Evolutionary conservation across 768 basidiomycete species (phyloP), one percentile per base, ranked within the genome.

Genomic region (Roridomyces roridus): DNA sequence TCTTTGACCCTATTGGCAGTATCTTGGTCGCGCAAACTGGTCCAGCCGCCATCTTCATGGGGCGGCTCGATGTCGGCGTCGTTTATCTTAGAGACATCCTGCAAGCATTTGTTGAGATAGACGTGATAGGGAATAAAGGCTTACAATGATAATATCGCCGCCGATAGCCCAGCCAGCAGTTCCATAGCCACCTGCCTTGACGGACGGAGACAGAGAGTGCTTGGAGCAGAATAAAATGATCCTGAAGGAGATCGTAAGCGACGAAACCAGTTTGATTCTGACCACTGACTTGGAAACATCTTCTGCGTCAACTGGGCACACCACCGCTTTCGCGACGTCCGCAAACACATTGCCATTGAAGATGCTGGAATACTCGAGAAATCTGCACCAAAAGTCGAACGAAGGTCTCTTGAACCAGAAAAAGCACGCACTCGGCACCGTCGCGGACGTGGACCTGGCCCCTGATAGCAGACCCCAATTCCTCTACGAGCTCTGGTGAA

Each of bases 131-230:
- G 17, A 15, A 37, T 18, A 36, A 10, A 82, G 82, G 46, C 93
- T 72, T 72, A 94, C 92, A 57, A 95, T 70, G 65, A 94, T 85
- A 51, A 95, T 77, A 65, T 94, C 87, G 37, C 95, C 95, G 15
- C 86, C 86, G 50, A 96, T 84, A 43, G 92, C 85, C 90, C 93
- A 94, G 1, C 93, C 94, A 10, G 88, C 92, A 1, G 91, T 95
- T 6, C 94, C 95, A 67, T 91, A 95, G 0, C 95, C 95, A 23
- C 95, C 95, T 1, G 92, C 90, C 69, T 93, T 94, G 64, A 94
- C 82, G 9, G 92, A 94, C 6, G 89, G 83, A 10, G 88, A 85
- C 3, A 96, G 74, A 0, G 74, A 73, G 66, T 94, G 80, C 50
- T 85, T 83, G n/a, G 69, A 72, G 67, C 93, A 95, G 71, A 96